Evolutionary conservation across 164 flowering plant species (phyloP), one percentile per base, ranked within the genome.

Genomic region (Stephania japonica): DNA sequence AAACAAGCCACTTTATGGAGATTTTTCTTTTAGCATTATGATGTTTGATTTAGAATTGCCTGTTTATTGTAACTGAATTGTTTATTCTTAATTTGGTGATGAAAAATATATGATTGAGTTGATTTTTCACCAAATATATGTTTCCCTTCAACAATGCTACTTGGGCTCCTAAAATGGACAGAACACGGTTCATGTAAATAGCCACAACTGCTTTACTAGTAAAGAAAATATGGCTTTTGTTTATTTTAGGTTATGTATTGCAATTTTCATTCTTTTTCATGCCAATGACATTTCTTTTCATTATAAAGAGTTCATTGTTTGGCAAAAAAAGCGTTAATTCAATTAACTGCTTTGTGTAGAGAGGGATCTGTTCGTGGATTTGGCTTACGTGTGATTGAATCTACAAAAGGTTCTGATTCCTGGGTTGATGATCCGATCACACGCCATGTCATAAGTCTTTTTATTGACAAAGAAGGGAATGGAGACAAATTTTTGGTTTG

Each of bases 361-460:
- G 98, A 93, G 73, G 98, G 97, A 56, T 90, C 99, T 77, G 76
- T 76, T 32, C 90, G 93, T 32, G 97, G 98, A 18, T 89, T 76
- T 83, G 99, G 97, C 70, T 72, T 96, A 47, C 97, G 98, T 19
- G 83, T 85, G 2, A 71, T 75, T 59, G 93, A 87, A 70, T 93
- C 98, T 68, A 79, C 81, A n/a, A 76, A 83, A 80, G 98, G 96
- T 56, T 92, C 95, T 32, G 99, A 96, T 82, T 91, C 99, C 9
- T 96, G 99, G 99, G 90, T 88, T 76, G 99, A 96, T 87, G 99
- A 96, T 81, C 99, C 99, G 41, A 86, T 92, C 73, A 90, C 92
- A 6, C 95, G 94, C 10, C 96, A 96, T 84, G 81, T 96, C 38
- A 87, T 96, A 64, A 85, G 98, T 77, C 82, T 96, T 71, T 26